Evolutionary conservation across 352 stramenopile species (phyloP), one percentile per base, ranked within the genome.

Genomic region (Paralagenidium karlingii): DNA sequence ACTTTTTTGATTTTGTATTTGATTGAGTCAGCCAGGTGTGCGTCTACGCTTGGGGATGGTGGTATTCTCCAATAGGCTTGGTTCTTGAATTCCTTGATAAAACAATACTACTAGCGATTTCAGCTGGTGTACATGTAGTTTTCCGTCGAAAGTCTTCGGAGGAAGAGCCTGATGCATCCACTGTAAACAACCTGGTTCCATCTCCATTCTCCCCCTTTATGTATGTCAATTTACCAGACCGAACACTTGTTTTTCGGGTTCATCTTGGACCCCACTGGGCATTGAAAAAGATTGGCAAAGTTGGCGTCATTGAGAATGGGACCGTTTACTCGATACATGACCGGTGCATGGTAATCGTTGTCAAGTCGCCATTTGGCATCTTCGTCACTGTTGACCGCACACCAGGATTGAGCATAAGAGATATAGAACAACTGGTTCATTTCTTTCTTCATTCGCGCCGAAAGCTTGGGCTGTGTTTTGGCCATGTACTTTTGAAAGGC

Each of bases 321-420:
- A 12, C 74, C 77, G 28, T 91, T 88, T 30, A 85, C 67, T 24
- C 77, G 77, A 74, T 74, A 87, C 40, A 60, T 55, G 27, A 69
- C 62, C 6, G 77, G 77, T 0, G 71, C 56, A 45, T 91, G 77
- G 15, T 63, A 56, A 20, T 88, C 74, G 19, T 58, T 69, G 28
- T 58, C 60, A 25, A 88, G 43, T 1, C 55, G 55, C 15, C 58
- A 49, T 7, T 20, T 16, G 7, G 30, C 30, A 7, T 36, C 19
- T 20, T 16, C 62, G 38, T 91, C 74, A 12, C 56, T 77, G 8
- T 51, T 36, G 46, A 80, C 82, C 20, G 60, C 43, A 34, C 77
- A 91, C 22, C 81, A 88, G 6, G 57, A 42, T 41, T 91, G 77
- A 0, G 71, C 77, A 32, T 82, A 87, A 12, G 70, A 81, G 8